Evolutionary conservation across 805 yeast species (phyloP), one percentile per base, ranked within the genome.

Genomic region (Blastobotrys robertii): DNA sequence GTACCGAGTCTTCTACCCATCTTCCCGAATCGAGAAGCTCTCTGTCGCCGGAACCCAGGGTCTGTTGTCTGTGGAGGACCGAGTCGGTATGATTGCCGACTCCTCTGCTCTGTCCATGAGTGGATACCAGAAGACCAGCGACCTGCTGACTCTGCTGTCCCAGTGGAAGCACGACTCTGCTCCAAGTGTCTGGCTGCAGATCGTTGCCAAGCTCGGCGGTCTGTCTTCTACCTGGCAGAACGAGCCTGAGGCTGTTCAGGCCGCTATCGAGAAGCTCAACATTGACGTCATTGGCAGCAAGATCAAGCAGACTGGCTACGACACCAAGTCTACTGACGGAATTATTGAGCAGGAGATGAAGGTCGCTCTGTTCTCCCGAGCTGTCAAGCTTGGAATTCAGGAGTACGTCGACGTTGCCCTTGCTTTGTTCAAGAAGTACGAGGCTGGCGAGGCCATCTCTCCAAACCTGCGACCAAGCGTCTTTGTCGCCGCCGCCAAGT

Each of bases 401-500:
- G 66, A 58, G 42, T 61, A 58, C 31, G 55, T 59, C 36, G 54
- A 54, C 29, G 49, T 48, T 12, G 68, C 65, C 13, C 50, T 60
- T 42, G 54, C 46, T 12, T 63, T 73, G 54, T 84, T 82, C 60
- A 67, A 63, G 6, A 66, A 68, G 34, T 81, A 67, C 55, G 65
- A 71, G 39, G 64, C 67, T 9, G 92, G 92, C 48, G 83, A 82
- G 58, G 84, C 85, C 30, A 70, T 86, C 50, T 77, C 84, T 60
- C 84, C 94, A 45, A 79, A 84, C 65, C 64, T 85, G 52, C 76
- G 84, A 62, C 73, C 72, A 3, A 56, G 81, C 11, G 77, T 85
- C 13, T 85, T 82, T 64, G 64, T 61, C 42, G 65, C 77, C n/a
- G 84, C 74, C 47, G 84, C 88, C 40, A 72, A 72, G 59, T 58